Base-by-base conservation (phyloP, 768 basidiomycete genomes). In the Suillus tomentosus region DNA sequence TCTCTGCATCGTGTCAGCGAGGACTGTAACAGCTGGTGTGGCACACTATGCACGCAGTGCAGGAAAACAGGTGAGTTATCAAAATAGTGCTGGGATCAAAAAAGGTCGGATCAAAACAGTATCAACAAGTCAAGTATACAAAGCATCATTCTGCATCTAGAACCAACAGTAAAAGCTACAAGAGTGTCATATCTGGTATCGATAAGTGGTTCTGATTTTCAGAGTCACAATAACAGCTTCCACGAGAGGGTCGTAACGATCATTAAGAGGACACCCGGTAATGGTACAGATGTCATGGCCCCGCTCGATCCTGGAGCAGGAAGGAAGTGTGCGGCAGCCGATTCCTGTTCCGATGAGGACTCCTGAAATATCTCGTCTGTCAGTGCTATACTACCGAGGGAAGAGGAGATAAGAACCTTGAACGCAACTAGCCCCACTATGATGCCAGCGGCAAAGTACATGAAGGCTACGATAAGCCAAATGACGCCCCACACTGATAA, bases 401-500 rank as follows among this genome's bases (percentile, higher is more conserved):
- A 42, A 22, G 48, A 43, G 22, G 9, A 64, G 14, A n/a, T 42
- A 45, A 61, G 3, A 68, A 91, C 92, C 82, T 95, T 95, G 83
- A 95, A 95, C 2, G 84, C 86, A 31, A 85, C 87, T 3, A 95
- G 72, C 22, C 95, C 92, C 27, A 95, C 87, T 24, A 96, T 77
- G 60, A 96, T 75, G 0, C 91, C 93, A 3, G 83, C 76, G 8
- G 84, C 88, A 69, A 96, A 94, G 78, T 91, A 95, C 9, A 82
- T 65, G 62, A 91, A 82, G 0, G 92, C 89, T 37, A 87, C 74
- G 67, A 95, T 74, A 43, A 94, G 84, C 95, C 95, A 96, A 58
- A 96, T 82, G 61, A 95, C 85, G 40, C 94, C 94, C 94, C 93
- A 94, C 0, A 92, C 93, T 92, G 65, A 9, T 43, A 47, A 59